Evolutionary conservation across 2,329 filamentous ascomycete genomes (phyloP).

Genomic region (Aspergillus ochraceoroseus): DNA sequence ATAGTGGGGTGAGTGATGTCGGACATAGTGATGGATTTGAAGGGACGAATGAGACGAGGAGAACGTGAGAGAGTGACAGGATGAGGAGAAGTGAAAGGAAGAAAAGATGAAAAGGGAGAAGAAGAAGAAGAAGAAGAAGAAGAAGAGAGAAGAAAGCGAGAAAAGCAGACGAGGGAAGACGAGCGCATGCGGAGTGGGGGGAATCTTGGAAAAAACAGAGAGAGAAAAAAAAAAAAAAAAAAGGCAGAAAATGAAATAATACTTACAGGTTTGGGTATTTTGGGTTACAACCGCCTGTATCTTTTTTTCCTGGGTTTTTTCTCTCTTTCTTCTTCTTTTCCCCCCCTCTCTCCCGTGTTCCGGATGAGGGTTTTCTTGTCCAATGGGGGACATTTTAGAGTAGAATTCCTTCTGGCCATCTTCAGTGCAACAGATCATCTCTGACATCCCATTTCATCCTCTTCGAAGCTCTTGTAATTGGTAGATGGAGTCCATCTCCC

Average conservation of each 20-base stretch:
- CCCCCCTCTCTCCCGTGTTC: too few relatives aligned
- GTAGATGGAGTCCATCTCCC: not conserved
- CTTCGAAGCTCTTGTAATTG: not conserved
- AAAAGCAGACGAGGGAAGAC: slow-evolving; percentile 17
- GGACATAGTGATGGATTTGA: slow-evolving; percentile 52
- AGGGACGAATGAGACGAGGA: slow-evolving; percentile 16
- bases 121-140: slow-evolving; percentile 13
- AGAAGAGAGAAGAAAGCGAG: slow-evolving; percentile 12
- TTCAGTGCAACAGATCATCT: not conserved
- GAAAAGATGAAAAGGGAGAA: slow-evolving; percentile 24
- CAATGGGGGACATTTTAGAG: slow-evolving; percentile 6
- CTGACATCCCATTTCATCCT: not conserved
- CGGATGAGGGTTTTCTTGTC: not conserved
- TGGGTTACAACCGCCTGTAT: too few relatives aligned
- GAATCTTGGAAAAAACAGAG: too few relatives aligned
- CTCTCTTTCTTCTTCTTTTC: slow-evolving; percentile 11
- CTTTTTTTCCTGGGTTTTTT: slow-evolving; percentile 9
- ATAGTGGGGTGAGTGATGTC: slow-evolving; percentile 72
- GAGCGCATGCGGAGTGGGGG: slow-evolving; percentile 23
- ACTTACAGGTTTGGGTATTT: slow-evolving; percentile 9
- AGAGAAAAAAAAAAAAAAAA: slow-evolving; percentile 7
- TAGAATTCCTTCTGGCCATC: slow-evolving; percentile 1
- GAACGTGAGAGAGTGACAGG: slow-evolving; percentile 16
- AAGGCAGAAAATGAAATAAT: slow-evolving; percentile 8
- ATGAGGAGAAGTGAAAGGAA: slow-evolving; percentile 23